Base-by-base conservation (phyloP, 2,329 filamentous ascomycete species). In the Fulvia fulva region DNA sequence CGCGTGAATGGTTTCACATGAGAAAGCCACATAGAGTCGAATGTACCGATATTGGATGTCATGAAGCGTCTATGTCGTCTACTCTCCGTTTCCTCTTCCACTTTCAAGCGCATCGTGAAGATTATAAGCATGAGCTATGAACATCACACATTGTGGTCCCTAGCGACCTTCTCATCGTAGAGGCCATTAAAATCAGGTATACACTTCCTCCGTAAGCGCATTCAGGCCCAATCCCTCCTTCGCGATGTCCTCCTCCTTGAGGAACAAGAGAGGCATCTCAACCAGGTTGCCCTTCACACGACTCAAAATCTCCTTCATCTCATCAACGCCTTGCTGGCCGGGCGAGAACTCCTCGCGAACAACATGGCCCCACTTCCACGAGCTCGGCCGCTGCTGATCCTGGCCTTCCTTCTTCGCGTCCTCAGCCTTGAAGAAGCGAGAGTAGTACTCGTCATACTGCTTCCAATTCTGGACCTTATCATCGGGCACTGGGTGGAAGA, bases 181-280 rank as follows among this genome's bases (percentile, higher is more conserved):
- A 62, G 2, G 61, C 52, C 41, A 53, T 12, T 37, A n/a, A n/a
- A n/a, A 32, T 62, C 56, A 79, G 23, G 77, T 80, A 68, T 80
- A 80, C 19, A 80, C 67, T 58, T 77, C 76, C 69, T 79, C 77
- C 1, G 78, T 80, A 57, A 79, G 71, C 22, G 75, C 73, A 66
- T 80, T 80, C 63, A 80, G 63, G 22, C 82, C 81, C 68, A 96
- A 67, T 0, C 91, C 91, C 66, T 91, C 84, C 80, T 91, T 87
- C 3, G 92, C 93, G 73, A 97, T 87, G 72, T 97, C 91, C 68
- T 90, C 83, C 32, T 91, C 88, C 67, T 88, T 87, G 72, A 96
- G 77, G 78, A 97, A 97, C 64, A 90, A 80, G 66, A 97, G 78
- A 26, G 91, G 91, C 92, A 97, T 97, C 79, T 96, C 90, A 7